Base-by-base conservation (phyloP, 2,329 filamentous ascomycete species). In the Coniochaeta prunicola region DNA sequence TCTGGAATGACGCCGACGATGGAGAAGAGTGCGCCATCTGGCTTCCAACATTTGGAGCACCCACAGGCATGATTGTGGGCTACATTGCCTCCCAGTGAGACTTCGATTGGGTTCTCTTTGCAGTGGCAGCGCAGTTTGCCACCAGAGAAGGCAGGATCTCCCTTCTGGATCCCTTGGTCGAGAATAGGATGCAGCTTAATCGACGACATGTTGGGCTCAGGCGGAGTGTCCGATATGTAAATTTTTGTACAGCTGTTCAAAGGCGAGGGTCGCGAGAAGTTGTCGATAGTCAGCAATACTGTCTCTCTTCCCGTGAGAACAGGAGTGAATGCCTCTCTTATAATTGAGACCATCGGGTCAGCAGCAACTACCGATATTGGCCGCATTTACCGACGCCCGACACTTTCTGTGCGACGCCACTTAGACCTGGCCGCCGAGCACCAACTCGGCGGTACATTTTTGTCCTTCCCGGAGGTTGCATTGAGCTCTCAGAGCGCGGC, bases 31-130 rank as follows among this genome's bases (percentile, higher is more conserved):
- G 84, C 77, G 31, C 83, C 83, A 2, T 71, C 59, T 5, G 86
- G 86, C 71, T 88, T 89, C 85, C 85, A 89, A 80, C 86, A 89
- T 71, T 88, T 86, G 58, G 84, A 87, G 74, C 86, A 89, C 62
- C 86, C 86, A 72, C 86, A 89, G 58, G 83, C 85, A 73, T 89
- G 86, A 76, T 89, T 88, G 76, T 88, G 85, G 1, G 78, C 74
- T 59, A 89, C 81, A 65, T 88, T 83, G 68, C 80, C 74, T 59
- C 65, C 70, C 40, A 89, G 76, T 0, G 77, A 78, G 24, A 89
- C 77, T 66, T 84, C 79, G 60, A 89, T 82, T 28, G 79, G 80
- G 69, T 79, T 69, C 62, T 65, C 73, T 12, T 71, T 58, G 76
- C 86, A 89, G 66, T 80, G 79, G 77, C 86, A 89, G 69, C 75